Conservation (phyloP, 2,329 filamentous ascomycete genomes). For the Phaeosphaeriaceae sp. region DNA sequence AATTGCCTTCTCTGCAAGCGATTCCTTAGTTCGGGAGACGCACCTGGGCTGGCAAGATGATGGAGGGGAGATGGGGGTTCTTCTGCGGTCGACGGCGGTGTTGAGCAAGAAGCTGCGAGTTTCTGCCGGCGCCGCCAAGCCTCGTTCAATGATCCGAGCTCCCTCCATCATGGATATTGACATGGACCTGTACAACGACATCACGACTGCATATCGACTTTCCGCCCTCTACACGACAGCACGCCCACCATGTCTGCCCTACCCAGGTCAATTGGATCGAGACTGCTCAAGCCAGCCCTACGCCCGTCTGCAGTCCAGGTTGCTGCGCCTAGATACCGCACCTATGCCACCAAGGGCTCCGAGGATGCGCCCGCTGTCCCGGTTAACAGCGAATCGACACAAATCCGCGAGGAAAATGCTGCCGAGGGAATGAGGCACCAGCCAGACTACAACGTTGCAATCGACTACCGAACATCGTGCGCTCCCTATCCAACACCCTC, state of each 20-base stretch:
- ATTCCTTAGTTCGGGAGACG: constrained; percentile 19
- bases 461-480: constrained; percentile 92
- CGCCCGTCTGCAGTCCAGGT: constrained; percentile 34
- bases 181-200: background rate
- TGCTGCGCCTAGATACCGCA: constrained; percentile 36
- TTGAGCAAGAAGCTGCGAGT: constrained; percentile 40
- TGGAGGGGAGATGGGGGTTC: constrained; percentile 39
- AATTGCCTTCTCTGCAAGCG: constrained; percentile 29
- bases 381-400: constrained; percentile 50
- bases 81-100: constrained; percentile 31
- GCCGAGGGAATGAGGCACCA: constrained; percentile 66
- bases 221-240: constrained; percentile 20
- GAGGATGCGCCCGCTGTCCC: constrained; percentile 46
- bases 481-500: constrained; percentile 37
- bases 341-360: constrained; percentile 37
- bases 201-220: background rate
- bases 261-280: constrained; percentile 49
- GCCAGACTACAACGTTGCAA: constrained; percentile 79
- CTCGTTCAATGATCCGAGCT: constrained; percentile 18
- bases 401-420: constrained; percentile 60
- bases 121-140: constrained; percentile 32
- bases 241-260: constrained; percentile 48
- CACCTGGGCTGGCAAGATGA: constrained; percentile 47
- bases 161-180: constrained; percentile 26
- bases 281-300: constrained; percentile 46